Evolutionary conservation across 495 filamentous ascomycete species (phyloP), one percentile per base, ranked within the genome.

Genomic region (Penicillium waksmanii): DNA sequence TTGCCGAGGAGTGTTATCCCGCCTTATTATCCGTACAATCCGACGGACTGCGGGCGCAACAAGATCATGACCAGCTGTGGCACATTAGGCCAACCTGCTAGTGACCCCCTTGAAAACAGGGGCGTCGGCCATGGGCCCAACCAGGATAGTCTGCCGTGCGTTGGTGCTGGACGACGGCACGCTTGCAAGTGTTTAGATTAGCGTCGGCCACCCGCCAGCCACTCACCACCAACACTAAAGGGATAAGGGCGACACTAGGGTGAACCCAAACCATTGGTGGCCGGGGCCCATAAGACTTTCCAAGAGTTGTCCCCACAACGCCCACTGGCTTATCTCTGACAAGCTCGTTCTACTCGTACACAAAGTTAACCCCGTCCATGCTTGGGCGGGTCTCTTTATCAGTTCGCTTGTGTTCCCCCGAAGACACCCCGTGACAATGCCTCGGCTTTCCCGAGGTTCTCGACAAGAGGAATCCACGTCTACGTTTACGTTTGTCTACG

Each of bases 281-380:
- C n/a, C n/a, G n/a, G n/a, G n/a, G n/a, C 15, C 23, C 23, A 23
- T 23, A 12, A 5, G 5, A 17, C 33, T 18, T 25, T 33, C 51
- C 38, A 43, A 50, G 40, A 31, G 23, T 34, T 48, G 42, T n/a
- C 49, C 44, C 56, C 56, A 35, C 51, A 51, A 25, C 17, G 27
- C 17, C 19, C 27, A 38, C 47, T 47, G 56, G 66, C 66, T 69
- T 69, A 69, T 66, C 66, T 49, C 40, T 44, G 55, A 69, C 64
- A 69, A 66, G 66, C 66, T 60, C 57, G 51, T 48, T 19, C 35
- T 12, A 25, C 5, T 23, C 23, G 3, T 23, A 23, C 23, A 48
- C 46, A 48, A 48, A 27, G 46, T 48, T 56, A 53, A 44, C 3
- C 17, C 17, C 17, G 15, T 7, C 17, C 42, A 44, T 8, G 17